Base-by-base conservation (phyloP, 2,329 filamentous ascomycete species). In the Exophiala aquamarina region DNA sequence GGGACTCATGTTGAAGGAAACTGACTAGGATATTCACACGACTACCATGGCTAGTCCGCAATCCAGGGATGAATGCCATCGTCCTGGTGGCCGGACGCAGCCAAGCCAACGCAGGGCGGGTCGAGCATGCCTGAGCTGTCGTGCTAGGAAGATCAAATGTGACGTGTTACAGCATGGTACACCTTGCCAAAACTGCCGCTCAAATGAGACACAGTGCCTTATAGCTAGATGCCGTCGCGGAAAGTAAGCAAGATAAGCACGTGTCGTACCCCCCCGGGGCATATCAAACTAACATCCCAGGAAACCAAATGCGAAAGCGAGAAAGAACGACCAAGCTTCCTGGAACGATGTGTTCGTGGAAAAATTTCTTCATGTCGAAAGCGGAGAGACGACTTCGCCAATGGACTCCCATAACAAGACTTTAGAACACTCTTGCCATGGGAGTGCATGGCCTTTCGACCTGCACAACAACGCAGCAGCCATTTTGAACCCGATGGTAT, bases 101-200 rank as follows among this genome's bases (percentile, higher is more conserved):
- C 23, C 23, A 26, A 26, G 15, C n/a, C 35, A 37, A 37, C 9
- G 35, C 7, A 18, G 35, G n/a, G 35, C 35, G 7, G 35, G 35
- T 21, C 15, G 19, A 20, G 35, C 35, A 37, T 37, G 35, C 17
- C 35, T 18, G 18, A 37, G 18, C 19, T 37, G 35, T 17, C n/a
- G 35, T 13, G 18, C 35, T 6, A 37, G n/a, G 17, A 37, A 37
- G 35, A 17, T 37, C 15, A 37, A 37, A 37, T 37, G 35, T n/a
- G 35, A 37, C 18, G 35, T 37, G 9, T 8, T 37, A 18, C 14
- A 13, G 10, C 35, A 37, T 20, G 35, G 35, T 18, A 21, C 17
- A 4, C 35, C 35, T 18, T 37, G 35, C 35, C 18, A 37, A 17
- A 37, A 37, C n/a, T 37, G 35, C 17, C 35, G 9, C 9, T 7